Conservation (phyloP, 768 basidiomycete species). For the Lactarius hengduanensis region DNA sequence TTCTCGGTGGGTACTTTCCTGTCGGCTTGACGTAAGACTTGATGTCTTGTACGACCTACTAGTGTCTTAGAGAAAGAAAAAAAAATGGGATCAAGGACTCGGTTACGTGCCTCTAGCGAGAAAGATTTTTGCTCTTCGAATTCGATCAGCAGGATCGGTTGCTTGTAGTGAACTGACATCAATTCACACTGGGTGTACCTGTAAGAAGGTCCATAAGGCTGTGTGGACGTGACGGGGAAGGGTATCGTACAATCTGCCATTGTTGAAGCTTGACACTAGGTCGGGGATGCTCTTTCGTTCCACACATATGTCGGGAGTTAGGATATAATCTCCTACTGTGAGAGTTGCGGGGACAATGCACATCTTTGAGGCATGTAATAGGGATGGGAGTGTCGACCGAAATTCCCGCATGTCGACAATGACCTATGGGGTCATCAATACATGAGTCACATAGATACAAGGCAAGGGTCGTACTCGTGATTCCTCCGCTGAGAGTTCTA, state of each 20-base stretch:
- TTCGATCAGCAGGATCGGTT: slow-evolving; percentile 90
- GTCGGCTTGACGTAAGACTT: slow-evolving; percentile 66
- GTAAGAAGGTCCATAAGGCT: not conserved
- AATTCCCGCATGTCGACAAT: slow-evolving; percentile 98
- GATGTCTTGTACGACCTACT: slow-evolving; percentile 59
- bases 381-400: slow-evolving; percentile 83
- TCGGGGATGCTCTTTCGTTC: slow-evolving; percentile 95
- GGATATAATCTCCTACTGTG: slow-evolving; percentile 93
- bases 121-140: slow-evolving; percentile 98
- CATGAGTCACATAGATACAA: too few relatives aligned
- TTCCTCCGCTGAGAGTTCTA: slow-evolving; percentile 61
- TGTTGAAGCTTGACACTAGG: slow-evolving; percentile 89
- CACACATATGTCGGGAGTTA: slow-evolving; percentile 93
- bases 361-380: slow-evolving; percentile 80
- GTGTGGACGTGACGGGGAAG: not conserved
- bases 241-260: slow-evolving; percentile 76
- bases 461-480: slow-evolving; percentile 48
- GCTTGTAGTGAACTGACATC: slow-evolving; percentile 96
- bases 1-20: slow-evolving; percentile 55
- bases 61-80: not conserved
- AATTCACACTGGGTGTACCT: slow-evolving; percentile 97
- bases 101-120: slow-evolving; percentile 67
- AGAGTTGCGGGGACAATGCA: slow-evolving; percentile 88
- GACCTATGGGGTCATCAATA: slow-evolving; percentile 49
- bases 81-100: not conserved